phyloP scores from a whole-genome alignment of 305 asterid species.

The Fraxinus sp. region DNA sequence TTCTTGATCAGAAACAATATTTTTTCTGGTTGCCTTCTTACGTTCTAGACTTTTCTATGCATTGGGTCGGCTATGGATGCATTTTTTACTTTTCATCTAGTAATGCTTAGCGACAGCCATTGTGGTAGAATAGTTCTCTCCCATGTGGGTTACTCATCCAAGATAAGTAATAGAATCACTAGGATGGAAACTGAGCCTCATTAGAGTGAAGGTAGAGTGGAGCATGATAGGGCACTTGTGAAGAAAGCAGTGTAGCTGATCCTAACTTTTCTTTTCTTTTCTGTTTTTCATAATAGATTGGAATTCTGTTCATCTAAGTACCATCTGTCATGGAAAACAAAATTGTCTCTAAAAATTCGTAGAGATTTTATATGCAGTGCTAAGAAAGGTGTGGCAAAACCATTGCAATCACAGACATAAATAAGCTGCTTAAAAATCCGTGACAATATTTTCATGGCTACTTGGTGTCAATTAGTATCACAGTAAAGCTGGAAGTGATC shows the following conservation, averaged over 20 bases:
- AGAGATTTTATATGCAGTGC: neutral
- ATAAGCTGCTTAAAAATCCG: neutral
- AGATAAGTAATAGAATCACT: neutral
- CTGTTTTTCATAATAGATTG: neutral
- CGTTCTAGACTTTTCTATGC: neutral
- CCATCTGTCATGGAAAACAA: neutral
- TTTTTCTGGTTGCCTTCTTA: neutral
- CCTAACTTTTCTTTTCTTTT: neutral
- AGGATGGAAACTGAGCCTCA: neutral
- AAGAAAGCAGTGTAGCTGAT: neutral
- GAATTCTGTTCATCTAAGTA: neutral
- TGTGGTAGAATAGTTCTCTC: neutral
- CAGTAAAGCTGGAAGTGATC: neutral
- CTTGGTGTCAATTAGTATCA: neutral
- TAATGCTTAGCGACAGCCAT: neutral
- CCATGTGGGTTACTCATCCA: neutral
- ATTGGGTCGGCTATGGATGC: conserved; percentile 9
- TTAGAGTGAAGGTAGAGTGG: neutral
- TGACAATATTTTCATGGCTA: neutral
- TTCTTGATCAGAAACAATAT: conserved; percentile 5
- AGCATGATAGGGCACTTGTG: neutral
- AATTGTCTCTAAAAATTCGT: neutral
- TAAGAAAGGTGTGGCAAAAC: neutral
- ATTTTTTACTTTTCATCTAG: neutral
- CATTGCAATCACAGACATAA: neutral